Conservation (phyloP, 305 asterid species). For the Fraxinus nigra region DNA sequence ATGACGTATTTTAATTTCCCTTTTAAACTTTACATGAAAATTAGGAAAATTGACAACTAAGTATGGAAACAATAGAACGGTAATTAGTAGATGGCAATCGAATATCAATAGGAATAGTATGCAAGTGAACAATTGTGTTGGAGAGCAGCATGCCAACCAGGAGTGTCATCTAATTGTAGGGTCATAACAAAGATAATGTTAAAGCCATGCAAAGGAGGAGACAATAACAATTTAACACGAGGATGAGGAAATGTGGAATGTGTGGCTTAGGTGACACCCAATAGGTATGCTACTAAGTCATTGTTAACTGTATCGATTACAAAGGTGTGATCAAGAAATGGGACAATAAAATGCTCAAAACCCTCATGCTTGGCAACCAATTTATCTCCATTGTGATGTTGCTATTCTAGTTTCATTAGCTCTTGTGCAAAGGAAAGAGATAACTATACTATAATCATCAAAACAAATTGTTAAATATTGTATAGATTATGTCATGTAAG, state of each 20-base stretch:
- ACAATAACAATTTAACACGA: neutral
- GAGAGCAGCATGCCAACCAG: neutral
- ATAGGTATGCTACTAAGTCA: neutral
- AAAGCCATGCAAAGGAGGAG: neutral
- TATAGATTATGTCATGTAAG: neutral
- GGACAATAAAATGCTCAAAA: neutral
- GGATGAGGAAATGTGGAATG: neutral
- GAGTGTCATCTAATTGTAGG: neutral
- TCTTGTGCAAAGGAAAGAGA: neutral
- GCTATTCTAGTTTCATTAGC: neutral
- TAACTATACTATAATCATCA: neutral
- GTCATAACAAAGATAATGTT: neutral
- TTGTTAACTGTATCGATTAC: neutral
- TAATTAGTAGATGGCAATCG: neutral
- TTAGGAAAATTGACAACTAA: neutral
- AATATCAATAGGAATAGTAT: neutral
- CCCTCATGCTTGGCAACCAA: neutral
- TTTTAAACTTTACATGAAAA: neutral
- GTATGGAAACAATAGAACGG: neutral
- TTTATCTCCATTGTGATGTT: neutral
- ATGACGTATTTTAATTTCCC: neutral
- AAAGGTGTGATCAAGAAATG: neutral
- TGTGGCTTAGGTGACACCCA: neutral
- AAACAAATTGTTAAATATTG: neutral
- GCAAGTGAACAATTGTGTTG: neutral